phyloP scores from a whole-genome alignment of 192 early-diverging fungal genomes.

The Coemansia sp. region DNA sequence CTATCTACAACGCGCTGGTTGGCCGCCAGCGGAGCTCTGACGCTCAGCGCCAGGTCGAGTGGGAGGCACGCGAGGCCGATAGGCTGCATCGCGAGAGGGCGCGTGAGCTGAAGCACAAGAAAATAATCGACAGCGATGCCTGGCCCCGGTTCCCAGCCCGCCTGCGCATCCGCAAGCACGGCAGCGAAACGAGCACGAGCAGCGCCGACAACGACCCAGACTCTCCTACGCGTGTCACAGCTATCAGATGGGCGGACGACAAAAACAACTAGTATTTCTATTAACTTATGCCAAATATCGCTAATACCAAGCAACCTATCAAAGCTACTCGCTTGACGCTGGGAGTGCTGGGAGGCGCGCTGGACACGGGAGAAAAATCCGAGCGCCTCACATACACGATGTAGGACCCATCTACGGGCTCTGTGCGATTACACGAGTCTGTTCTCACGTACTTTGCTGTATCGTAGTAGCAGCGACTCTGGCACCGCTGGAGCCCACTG shows the following conservation, averaged over 20 bases:
- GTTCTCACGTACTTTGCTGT: neutral
- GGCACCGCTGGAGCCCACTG: slow-evolving; percentile 12
- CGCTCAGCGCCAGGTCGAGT: slow-evolving; percentile 14
- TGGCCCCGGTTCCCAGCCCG: slow-evolving; percentile 8
- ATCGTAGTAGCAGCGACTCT: slow-evolving; percentile 17
- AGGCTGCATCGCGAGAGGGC: slow-evolving; percentile 19
- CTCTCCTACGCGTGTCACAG: slow-evolving; percentile 9
- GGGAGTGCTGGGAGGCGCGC: neutral
- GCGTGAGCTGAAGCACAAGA: slow-evolving; percentile 23
- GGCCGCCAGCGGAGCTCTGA: slow-evolving; percentile 5
- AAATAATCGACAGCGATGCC: slow-evolving; percentile 11
- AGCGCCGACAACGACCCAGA: neutral
- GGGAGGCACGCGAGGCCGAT: slow-evolving; percentile 25
- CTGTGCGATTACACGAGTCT: slow-evolving; percentile 23
- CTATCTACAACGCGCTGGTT: slow-evolving; percentile 15
- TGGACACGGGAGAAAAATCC: slow-evolving; percentile 11
- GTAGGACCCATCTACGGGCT: slow-evolving; percentile 20
- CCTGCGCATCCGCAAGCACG: slow-evolving; percentile 5
- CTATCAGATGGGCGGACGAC: slow-evolving; percentile 29
- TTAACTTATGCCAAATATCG: neutral
- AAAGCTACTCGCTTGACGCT: slow-evolving; percentile 1
- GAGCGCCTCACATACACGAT: slow-evolving; percentile 25
- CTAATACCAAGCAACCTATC: slow-evolving; percentile 7
- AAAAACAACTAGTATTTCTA: neutral
- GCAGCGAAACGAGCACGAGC: slow-evolving; percentile 5